These are phyloP conservation scores for Tillandsia fasciculata DNA, from an alignment of 176 grass and related monocot genomes.

Conservation along the genomic window DNA sequence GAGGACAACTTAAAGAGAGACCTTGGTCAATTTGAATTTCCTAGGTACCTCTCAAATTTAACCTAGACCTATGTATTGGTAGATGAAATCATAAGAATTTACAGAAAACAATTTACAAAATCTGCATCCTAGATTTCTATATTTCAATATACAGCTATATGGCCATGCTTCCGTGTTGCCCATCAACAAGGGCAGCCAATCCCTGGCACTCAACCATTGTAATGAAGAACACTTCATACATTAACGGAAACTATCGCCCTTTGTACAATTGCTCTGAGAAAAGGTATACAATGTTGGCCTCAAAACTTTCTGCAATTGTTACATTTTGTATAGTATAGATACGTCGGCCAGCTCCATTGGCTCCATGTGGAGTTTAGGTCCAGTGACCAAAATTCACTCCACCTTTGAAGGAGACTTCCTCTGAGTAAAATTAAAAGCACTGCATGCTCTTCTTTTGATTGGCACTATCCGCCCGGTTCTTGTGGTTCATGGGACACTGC, in stretches of 20 bases:
- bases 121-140: constrained; percentile 23
- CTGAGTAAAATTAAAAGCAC: constrained; percentile 7
- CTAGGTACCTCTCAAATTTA: background rate
- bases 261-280: constrained; percentile 36
- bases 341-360: constrained; percentile 10
- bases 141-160: constrained; percentile 37
- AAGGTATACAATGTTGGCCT: constrained; percentile 19
- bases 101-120: constrained; percentile 51
- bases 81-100: constrained; percentile 39
- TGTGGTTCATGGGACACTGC: constrained; percentile 43
- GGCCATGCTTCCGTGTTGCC: constrained; percentile 19
- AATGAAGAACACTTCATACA: constrained; percentile 22
- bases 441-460: constrained; percentile 19
- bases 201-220: background rate
- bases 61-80: constrained; percentile 14
- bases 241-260: constrained; percentile 32
- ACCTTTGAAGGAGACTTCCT: background rate
- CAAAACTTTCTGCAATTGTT: constrained; percentile 25
- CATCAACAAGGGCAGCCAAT: constrained; percentile 15
- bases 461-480: constrained; percentile 73
- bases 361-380: constrained; percentile 11
- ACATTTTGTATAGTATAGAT: constrained; percentile 19
- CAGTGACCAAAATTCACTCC: constrained; percentile 21
- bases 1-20: background rate
- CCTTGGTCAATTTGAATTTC: background rate